A percentile compares a stretch with the other conserved stretches of the same genome.
phyloP scores from a whole-genome alignment of 139 green algal genomes.

The Eudorina sp. region DNA sequence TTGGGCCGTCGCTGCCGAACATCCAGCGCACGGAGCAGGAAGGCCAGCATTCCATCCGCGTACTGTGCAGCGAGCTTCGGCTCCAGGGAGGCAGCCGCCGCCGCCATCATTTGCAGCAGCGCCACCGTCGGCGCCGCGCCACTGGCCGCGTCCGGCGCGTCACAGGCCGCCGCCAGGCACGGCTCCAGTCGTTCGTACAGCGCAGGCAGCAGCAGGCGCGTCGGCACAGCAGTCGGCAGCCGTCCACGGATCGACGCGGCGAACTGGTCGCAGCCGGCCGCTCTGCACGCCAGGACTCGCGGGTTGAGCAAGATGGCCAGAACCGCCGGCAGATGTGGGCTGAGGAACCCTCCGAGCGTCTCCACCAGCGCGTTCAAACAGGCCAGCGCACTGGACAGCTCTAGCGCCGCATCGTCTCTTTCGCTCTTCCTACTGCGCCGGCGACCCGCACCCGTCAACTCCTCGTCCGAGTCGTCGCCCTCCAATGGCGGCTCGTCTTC shows the following conservation, averaged over 20 bases:
- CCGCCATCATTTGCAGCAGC: conserved; percentile 62
- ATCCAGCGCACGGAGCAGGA: conserved; percentile 86
- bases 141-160: background rate
- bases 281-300: conserved; percentile 52
- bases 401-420: conserved; percentile 60
- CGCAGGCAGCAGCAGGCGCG: conserved; percentile 81
- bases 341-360: conserved; percentile 77
- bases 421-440: background rate
- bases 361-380: conserved; percentile 75
- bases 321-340: conserved; percentile 73
- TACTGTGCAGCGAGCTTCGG: conserved; percentile 65
- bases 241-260: conserved; percentile 52
- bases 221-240: conserved; percentile 64
- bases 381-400: conserved; percentile 72
- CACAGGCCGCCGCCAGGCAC: background rate
- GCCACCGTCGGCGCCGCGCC: conserved; percentile 36
- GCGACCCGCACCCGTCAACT: background rate
- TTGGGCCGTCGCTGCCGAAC: conserved; percentile 69
- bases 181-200: conserved; percentile 58
- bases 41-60: conserved; percentile 72
- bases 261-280: conserved; percentile 39
- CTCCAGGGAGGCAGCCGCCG: conserved; percentile 65
- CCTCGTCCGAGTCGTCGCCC: background rate
- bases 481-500: background rate
- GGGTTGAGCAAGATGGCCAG: conserved; percentile 76